Conservation (phyloP, 176 grass and related monocot species). For the Olyra latifolia region DNA sequence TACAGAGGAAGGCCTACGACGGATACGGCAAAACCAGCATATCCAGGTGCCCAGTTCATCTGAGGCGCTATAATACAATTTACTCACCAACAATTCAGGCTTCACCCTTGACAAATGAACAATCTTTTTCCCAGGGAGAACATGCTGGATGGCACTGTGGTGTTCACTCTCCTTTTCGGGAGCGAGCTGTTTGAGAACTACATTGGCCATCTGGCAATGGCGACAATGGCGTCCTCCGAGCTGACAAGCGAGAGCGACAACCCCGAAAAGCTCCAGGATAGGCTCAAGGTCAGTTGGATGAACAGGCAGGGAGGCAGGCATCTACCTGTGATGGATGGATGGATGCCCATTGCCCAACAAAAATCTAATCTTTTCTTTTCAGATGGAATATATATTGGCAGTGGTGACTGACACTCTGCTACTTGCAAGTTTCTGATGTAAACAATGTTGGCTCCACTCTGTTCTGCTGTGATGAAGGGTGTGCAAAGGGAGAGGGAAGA, state of each 20-base stretch:
- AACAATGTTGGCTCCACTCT: background rate
- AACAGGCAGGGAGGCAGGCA: background rate
- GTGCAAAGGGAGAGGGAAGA: constrained; percentile 94
- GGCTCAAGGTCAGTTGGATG: constrained; percentile 61
- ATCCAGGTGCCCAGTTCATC: constrained; percentile 50
- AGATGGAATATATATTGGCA: background rate
- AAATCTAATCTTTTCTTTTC: background rate
- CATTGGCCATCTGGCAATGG: constrained; percentile 85
- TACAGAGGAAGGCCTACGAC: constrained; percentile 92
- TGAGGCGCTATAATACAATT: background rate
- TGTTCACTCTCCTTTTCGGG: constrained; percentile 93
- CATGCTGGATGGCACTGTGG: constrained; percentile 80
- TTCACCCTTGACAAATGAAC: background rate
- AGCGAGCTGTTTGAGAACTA: constrained; percentile 97
- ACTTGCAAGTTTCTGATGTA: background rate
- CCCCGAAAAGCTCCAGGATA: constrained; percentile 91
- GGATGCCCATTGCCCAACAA: background rate
- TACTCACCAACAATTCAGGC: background rate
- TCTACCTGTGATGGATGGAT: constrained; percentile 29
- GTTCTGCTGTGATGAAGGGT: constrained; percentile 49
- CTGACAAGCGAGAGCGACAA: constrained; percentile 64
- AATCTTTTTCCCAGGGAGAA: constrained; percentile 59
- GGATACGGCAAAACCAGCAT: constrained; percentile 80
- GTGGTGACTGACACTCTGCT: background rate
- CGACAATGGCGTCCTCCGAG: constrained; percentile 89